Evolutionary conservation across 257 asterid genomes (phyloP).

Genomic region (Knoxia roxburghii): DNA sequence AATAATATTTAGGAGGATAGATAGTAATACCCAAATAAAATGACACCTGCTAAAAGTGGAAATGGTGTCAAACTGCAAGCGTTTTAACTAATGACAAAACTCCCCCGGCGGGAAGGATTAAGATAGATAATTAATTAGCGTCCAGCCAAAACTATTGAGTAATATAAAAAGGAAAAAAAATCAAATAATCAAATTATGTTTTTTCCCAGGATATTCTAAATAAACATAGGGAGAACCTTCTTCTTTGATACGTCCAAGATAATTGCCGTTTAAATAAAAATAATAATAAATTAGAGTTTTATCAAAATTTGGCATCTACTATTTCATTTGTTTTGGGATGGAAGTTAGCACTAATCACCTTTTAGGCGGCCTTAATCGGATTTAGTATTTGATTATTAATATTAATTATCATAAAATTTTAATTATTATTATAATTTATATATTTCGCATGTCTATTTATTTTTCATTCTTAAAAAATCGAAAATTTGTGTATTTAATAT

Average conservation of each 20-base stretch:
- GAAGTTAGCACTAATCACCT: background rate
- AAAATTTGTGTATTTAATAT: too few relatives aligned
- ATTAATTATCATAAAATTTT: background rate
- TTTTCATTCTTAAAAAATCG: too few relatives aligned
- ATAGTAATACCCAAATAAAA: too few relatives aligned
- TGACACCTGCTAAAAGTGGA: background rate
- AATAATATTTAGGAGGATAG: too few relatives aligned
- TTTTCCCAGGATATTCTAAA: too few relatives aligned
- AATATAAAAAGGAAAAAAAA: background rate
- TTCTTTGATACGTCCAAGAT: too few relatives aligned
- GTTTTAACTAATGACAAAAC: slow-evolving; percentile 4
- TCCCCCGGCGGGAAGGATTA: background rate
- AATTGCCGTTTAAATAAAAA: too few relatives aligned
- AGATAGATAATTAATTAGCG: background rate
- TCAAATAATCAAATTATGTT: background rate
- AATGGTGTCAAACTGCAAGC: background rate
- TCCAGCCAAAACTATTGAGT: slow-evolving; percentile 1
- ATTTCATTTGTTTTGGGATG: background rate
- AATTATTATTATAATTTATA: too few relatives aligned
- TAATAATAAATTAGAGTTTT: too few relatives aligned
- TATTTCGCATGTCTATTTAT: too few relatives aligned
- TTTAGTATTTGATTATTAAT: background rate
- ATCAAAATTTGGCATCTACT: too few relatives aligned
- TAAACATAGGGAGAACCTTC: background rate
- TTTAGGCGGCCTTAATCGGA: background rate